A percentile compares a stretch with the other conserved stretches of the same genome.
Conservation (phyloP, 1,284 basidiomycete genomes). For the Boletellus deceptivus region DNA sequence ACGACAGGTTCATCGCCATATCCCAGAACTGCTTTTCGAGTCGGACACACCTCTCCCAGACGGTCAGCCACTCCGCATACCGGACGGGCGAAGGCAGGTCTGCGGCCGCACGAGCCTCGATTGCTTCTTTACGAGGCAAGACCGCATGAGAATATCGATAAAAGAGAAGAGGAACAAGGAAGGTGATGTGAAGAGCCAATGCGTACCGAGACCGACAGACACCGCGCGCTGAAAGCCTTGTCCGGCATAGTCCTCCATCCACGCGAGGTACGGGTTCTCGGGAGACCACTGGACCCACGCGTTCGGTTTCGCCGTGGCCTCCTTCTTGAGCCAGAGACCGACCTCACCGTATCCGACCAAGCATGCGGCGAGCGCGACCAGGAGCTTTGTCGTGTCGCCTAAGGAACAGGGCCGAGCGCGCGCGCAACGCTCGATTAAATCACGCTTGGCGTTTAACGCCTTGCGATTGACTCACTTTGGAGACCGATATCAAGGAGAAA, state of each 20-base stretch:
- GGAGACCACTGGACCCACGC: constrained; percentile 56
- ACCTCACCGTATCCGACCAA: constrained; percentile 95
- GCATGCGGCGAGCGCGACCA: constrained; percentile 85
- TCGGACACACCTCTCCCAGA: constrained; percentile 78
- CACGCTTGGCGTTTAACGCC: no score
- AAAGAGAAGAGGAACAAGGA: not conserved
- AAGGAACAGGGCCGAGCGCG: no score
- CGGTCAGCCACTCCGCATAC: constrained; percentile 64
- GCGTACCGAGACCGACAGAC: constrained; percentile 64
- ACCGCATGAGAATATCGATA: not conserved
- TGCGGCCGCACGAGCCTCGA: constrained; percentile 57
- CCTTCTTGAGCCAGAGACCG: constrained; percentile 73
- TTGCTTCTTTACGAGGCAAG: constrained; percentile 44
- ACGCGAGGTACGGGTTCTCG: constrained; percentile 71
- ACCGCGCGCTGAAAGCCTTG: constrained; percentile 72
- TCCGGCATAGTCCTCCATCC: constrained; percentile 85
- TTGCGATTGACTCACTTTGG: constrained; percentile 36
- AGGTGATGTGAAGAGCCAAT: not conserved
- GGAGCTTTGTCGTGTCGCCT: constrained; percentile 73
- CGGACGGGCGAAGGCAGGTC: constrained; percentile 66
- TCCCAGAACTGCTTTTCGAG: constrained; percentile 93
- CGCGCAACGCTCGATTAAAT: no score
- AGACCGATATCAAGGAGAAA: constrained; percentile 80
- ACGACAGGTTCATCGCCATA: constrained; percentile 59
- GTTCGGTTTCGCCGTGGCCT: constrained; percentile 43